A percentile compares a stretch with the other conserved stretches of the same genome.
Conservation (phyloP, 208 protist genomes). For the Crithidia sp. region DNA sequence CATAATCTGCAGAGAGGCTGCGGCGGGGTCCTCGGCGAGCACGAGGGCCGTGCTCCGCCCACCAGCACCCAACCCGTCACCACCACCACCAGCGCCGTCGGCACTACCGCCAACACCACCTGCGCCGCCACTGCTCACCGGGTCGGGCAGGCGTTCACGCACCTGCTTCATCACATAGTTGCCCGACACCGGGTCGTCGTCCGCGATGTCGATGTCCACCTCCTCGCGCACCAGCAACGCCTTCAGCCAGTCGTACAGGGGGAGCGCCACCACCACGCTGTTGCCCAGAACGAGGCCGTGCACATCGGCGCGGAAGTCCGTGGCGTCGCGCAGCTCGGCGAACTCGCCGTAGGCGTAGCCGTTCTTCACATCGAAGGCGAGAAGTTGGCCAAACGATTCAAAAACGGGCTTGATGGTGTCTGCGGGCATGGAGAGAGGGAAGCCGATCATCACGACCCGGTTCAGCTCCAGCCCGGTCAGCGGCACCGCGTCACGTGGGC, state of each 20-base stretch:
- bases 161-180: slow-evolving; percentile 52
- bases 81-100: slow-evolving; percentile 3
- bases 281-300: slow-evolving; percentile 75
- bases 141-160: slow-evolving; percentile 29
- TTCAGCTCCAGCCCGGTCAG: slow-evolving; percentile 59
- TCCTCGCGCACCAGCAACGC: slow-evolving; percentile 61
- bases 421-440: slow-evolving; percentile 59
- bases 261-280: slow-evolving; percentile 65
- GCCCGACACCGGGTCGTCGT: slow-evolving; percentile 77
- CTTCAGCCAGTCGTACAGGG: slow-evolving; percentile 82
- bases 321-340: slow-evolving; percentile 49
- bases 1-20: slow-evolving; percentile 68
- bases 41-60: slow-evolving; percentile 35
- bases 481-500: slow-evolving; percentile 71
- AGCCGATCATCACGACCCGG: slow-evolving; percentile 82
- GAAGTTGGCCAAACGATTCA: slow-evolving; percentile 66
- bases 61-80: not conserved
- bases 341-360: slow-evolving; percentile 85
- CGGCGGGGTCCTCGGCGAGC: slow-evolving; percentile 42
- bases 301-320: slow-evolving; percentile 71
- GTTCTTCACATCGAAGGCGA: slow-evolving; percentile 68
- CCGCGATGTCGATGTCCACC: slow-evolving; percentile 76
- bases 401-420: slow-evolving; percentile 58
- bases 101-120: slow-evolving; percentile 6
- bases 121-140: not conserved